phyloP scores from a whole-genome alignment of 371 early-diverging fungal genomes.

The Batkoa obscura region DNA sequence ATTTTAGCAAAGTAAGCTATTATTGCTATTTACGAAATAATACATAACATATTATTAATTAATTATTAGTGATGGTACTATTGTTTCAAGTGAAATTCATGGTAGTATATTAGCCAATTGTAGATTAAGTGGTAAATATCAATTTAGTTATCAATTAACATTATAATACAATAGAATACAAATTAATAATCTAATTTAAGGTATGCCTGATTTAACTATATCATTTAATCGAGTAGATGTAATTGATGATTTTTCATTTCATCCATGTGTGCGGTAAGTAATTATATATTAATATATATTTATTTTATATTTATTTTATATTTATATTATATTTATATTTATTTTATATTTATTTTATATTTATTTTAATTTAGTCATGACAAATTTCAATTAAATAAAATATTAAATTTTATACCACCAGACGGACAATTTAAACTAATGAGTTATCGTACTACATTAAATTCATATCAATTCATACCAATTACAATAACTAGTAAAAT shows the following conservation, averaged over 20 bases:
- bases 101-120: constrained; percentile 61
- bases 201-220: constrained; percentile 74
- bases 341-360: background rate
- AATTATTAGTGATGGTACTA: constrained; percentile 32
- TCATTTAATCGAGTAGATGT: constrained; percentile 45
- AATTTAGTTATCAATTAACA: background rate
- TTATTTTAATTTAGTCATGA: constrained; percentile 16
- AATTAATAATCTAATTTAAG: constrained; percentile 11
- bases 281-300: background rate
- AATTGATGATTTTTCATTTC: constrained; percentile 71
- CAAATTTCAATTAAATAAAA: constrained; percentile 60
- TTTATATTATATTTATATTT: no score
- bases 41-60: background rate
- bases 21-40: background rate
- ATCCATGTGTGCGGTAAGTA: constrained; percentile 60
- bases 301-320: no score
- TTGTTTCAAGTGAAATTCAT: constrained; percentile 55
- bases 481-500: background rate
- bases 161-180: background rate
- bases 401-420: constrained; percentile 81
- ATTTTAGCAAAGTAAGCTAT: constrained; percentile 41
- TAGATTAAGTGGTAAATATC: constrained; percentile 40
- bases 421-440: constrained; percentile 79
- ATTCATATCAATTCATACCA: background rate
- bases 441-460: constrained; percentile 38